These are phyloP conservation scores for Plasmodium gallinaceum DNA, from an alignment of 169 alveolate species.

Conservation along the genomic window DNA sequence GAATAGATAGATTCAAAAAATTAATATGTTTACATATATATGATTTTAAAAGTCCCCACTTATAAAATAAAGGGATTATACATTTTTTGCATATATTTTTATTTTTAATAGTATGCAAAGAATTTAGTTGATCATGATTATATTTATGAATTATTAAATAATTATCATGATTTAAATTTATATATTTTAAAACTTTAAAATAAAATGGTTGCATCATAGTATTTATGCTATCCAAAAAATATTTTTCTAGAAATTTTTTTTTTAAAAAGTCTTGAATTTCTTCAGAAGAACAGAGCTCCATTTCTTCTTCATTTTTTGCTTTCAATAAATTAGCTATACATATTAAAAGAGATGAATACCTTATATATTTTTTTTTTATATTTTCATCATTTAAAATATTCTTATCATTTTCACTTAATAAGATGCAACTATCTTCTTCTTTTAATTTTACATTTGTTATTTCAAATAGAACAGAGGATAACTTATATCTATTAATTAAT, in stretches of 20 bases:
- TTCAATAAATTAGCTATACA: constrained; percentile 63
- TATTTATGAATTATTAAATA: constrained; percentile 39
- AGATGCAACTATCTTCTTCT: constrained; percentile 29
- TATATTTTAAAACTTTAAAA: constrained; percentile 61
- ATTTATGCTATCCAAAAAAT: constrained; percentile 51
- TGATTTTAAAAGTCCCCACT: constrained; percentile 37
- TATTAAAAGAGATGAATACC: constrained; percentile 40
- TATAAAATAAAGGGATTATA: constrained; percentile 50
- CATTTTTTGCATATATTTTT: constrained; percentile 17
- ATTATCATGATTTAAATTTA: constrained; percentile 34
- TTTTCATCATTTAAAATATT: not conserved
- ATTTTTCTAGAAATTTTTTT: constrained; percentile 33
- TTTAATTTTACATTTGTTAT: constrained; percentile 34
- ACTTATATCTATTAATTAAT: constrained; percentile 36
- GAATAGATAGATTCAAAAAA: constrained; percentile 26
- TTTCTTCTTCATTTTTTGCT: constrained; percentile 55
- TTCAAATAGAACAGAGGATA: constrained; percentile 60
- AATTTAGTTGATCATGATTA: constrained; percentile 23
- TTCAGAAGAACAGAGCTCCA: constrained; percentile 43
- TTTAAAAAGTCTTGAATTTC: constrained; percentile 38
- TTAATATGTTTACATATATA: constrained; percentile 12
- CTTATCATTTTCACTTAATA: not conserved
- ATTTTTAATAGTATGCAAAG: constrained; percentile 39
- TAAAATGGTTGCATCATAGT: constrained; percentile 66
- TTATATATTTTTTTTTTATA: constrained; percentile 37